phyloP scores from a whole-genome alignment of 768 basidiomycete genomes.

The Mycena leptocephala region DNA sequence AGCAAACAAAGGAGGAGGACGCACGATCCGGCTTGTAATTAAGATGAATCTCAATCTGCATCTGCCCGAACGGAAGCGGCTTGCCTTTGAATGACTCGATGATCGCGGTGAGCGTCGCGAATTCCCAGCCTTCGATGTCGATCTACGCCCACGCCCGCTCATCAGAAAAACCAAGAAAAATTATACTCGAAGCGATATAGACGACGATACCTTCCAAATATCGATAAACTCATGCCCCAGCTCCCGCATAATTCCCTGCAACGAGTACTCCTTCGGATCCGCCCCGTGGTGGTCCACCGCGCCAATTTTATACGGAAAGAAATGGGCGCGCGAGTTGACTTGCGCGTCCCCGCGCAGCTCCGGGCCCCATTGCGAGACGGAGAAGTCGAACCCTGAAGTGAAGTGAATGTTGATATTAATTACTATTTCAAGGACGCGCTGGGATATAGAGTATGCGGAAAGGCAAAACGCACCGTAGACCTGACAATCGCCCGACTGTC shows the following conservation, averaged over 20 bases:
- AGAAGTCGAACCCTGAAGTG: conserved; percentile 31
- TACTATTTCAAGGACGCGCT: too few relatives aligned
- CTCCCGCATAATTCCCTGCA: conserved; percentile 59
- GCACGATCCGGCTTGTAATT: too few relatives aligned
- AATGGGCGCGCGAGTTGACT: conserved; percentile 56
- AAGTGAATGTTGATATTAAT: too few relatives aligned
- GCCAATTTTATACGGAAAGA: conserved; percentile 58
- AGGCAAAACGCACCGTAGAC: conserved; percentile 39
- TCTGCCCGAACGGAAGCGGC: conserved; percentile 64
- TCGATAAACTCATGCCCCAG: conserved; percentile 50
- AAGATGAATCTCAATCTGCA: conserved; percentile 63
- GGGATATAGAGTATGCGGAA: too few relatives aligned
- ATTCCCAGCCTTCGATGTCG: conserved; percentile 67
- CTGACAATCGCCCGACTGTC: conserved; percentile 50
- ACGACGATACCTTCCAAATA: conserved; percentile 23
- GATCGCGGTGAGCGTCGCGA: conserved; percentile 58
- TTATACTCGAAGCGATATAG: conserved; percentile 34
- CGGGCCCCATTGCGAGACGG: conserved; percentile 40
- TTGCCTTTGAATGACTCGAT: conserved; percentile 55
- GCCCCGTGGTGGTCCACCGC: conserved; percentile 53
- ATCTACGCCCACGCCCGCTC: conserved; percentile 62
- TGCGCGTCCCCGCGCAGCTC: conserved; percentile 46
- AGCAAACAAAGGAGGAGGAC: too few relatives aligned
- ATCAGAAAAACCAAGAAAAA: conserved; percentile 44
- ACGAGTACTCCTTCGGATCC: conserved; percentile 59